phyloP scores from a whole-genome alignment of 2,329 filamentous ascomycete species.

The Colletotrichum melonis region DNA sequence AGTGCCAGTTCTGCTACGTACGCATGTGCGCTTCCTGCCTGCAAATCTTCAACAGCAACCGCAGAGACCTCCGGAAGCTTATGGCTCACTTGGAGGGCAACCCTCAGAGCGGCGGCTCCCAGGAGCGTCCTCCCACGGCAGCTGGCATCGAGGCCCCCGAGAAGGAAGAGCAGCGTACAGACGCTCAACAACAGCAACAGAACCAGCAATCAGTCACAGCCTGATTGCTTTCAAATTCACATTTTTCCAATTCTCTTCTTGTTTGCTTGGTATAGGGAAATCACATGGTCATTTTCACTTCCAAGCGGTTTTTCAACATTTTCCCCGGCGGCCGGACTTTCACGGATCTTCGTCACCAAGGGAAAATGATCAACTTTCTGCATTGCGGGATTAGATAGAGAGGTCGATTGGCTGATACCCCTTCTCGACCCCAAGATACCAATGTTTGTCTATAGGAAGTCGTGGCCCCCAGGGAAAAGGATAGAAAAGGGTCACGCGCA shows the following conservation, averaged over 20 bases:
- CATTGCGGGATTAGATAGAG: conserved; percentile 29
- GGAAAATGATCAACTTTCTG: not conserved
- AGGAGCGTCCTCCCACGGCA: not conserved
- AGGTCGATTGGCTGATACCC: conserved; percentile 31
- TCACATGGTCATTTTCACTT: not conserved
- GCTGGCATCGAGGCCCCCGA: not conserved
- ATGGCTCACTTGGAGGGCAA: conserved; percentile 46
- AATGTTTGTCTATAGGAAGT: conserved; percentile 11
- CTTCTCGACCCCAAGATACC: conserved; percentile 19
- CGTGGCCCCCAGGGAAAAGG: not conserved
- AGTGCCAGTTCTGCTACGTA: conserved; percentile 62
- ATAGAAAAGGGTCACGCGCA: not conserved
- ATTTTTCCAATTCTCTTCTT: not conserved
- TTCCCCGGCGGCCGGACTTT: not conserved
- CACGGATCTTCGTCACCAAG: not conserved
- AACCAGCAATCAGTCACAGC: not conserved
- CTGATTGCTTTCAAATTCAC: not conserved
- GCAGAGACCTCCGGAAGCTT: conserved; percentile 56
- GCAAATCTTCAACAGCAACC: conserved; percentile 52
- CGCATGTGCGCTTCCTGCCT: conserved; percentile 63
- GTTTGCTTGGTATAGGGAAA: conserved; percentile 13
- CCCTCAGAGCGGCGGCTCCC: conserved; percentile 3
- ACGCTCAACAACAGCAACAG: not conserved
- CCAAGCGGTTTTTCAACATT: not conserved
- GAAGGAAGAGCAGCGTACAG: not conserved